These are phyloP conservation scores for Boletus rubroflammeus DNA, from an alignment of 768 basidiomycete genomes.

Conservation along the genomic window DNA sequence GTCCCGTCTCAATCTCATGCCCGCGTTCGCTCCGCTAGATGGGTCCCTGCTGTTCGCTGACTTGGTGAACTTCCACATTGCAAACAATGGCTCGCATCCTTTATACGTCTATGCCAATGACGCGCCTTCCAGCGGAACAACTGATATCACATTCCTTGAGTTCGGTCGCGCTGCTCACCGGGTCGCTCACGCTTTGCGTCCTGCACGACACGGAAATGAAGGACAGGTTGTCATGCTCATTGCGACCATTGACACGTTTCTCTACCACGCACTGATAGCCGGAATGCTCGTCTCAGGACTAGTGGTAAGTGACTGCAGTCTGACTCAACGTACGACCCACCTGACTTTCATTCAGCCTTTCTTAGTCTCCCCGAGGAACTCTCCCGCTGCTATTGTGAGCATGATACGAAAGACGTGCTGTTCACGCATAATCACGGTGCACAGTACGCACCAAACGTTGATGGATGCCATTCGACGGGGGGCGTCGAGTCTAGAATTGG, in stretches of 20 bases:
- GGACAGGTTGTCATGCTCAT: slow-evolving; percentile 32
- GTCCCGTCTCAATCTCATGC: neutral
- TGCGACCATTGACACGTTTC: slow-evolving; percentile 29
- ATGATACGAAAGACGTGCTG: slow-evolving; percentile 21
- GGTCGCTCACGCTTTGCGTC: slow-evolving; percentile 25
- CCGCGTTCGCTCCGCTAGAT: slow-evolving; percentile 16
- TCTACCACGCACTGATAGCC: slow-evolving; percentile 26
- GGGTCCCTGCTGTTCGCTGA: slow-evolving; percentile 18
- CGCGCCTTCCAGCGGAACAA: slow-evolving; percentile 1
- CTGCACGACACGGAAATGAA: slow-evolving; percentile 15
- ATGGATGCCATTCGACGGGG: slow-evolving; percentile 9
- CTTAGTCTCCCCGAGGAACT: slow-evolving; percentile 21
- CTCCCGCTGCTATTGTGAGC: slow-evolving; percentile 15
- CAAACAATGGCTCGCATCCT: slow-evolving; percentile 12
- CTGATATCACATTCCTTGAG: slow-evolving; percentile 21
- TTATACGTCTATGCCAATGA: slow-evolving; percentile 17
- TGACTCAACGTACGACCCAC: neutral
- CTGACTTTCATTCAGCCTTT: slow-evolving; percentile 20
- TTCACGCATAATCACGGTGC: slow-evolving; percentile 15
- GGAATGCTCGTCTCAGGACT: slow-evolving; percentile 30
- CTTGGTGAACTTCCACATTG: slow-evolving; percentile 22
- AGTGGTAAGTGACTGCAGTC: slow-evolving; percentile 21
- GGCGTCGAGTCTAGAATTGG: neutral
- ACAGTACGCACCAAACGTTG: slow-evolving; percentile 6
- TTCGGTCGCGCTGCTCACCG: slow-evolving; percentile 32